Evolutionary conservation across 371 early-diverging fungal genomes (phyloP).

Genomic region (Mucor ambiguus): DNA sequence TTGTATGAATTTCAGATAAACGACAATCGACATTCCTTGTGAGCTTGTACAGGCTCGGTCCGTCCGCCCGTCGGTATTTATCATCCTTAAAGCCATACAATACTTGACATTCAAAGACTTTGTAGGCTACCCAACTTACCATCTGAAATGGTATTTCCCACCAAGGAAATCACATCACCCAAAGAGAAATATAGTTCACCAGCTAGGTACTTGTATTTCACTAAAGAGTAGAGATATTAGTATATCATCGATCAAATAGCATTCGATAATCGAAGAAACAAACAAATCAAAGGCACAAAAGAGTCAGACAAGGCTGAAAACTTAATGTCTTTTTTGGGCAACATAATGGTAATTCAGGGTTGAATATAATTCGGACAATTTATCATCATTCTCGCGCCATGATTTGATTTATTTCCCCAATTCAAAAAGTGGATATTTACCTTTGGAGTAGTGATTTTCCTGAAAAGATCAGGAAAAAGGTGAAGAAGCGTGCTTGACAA

Average conservation of each 20-base stretch:
- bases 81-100: constrained; percentile 19
- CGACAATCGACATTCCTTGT: constrained; percentile 37
- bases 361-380: constrained; percentile 26
- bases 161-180: neutral
- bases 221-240: neutral
- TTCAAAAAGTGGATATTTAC: neutral
- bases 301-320: constrained; percentile 39
- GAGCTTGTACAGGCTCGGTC: constrained; percentile 35
- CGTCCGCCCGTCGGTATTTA: constrained; percentile 36
- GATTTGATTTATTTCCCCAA: neutral
- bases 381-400: constrained; percentile 24
- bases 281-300: constrained; percentile 3
- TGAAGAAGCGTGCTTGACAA: neutral
- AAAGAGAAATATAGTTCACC: neutral
- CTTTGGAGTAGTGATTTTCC: neutral
- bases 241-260: neutral
- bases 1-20: constrained; percentile 20
- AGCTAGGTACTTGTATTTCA: neutral
- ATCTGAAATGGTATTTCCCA: neutral
- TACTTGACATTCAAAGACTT: neutral
- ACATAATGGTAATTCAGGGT: constrained; percentile 40
- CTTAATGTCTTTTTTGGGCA: constrained; percentile 35
- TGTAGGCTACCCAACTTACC: constrained; percentile 5
- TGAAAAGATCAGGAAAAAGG: neutral
- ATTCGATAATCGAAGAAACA: neutral